These are phyloP conservation scores for Rhododendron henanense DNA, from an alignment of 148 eudicot species.

Conservation along the genomic window DNA sequence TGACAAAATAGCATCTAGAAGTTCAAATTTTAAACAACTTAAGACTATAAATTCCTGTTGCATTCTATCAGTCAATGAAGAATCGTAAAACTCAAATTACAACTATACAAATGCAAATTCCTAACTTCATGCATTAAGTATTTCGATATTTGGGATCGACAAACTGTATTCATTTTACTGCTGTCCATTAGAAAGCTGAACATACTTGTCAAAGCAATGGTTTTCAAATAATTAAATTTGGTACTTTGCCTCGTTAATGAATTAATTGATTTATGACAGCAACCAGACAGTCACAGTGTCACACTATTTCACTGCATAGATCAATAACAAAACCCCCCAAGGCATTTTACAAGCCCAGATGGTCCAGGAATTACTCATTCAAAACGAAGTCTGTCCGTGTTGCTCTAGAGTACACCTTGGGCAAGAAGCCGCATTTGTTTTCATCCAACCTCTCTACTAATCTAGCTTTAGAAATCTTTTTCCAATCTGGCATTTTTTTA, in stretches of 20 bases:
- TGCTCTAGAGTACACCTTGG: neutral
- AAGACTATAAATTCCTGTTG: neutral
- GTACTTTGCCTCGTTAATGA: neutral
- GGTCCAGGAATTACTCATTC: neutral
- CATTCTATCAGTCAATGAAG: neutral
- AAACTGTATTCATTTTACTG: neutral
- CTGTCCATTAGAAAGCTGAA: neutral
- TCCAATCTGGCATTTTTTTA: neutral
- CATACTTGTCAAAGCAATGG: neutral
- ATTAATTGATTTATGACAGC: neutral
- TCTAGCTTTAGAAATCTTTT: neutral
- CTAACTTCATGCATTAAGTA: neutral
- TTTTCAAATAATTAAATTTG: neutral
- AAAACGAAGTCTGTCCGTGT: neutral
- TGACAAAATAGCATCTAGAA: neutral
- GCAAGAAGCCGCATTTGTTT: neutral
- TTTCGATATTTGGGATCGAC: neutral
- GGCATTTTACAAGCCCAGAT: neutral
- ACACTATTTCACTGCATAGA: neutral
- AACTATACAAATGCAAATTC: neutral
- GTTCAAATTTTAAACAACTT: neutral
- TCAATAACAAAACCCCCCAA: neutral
- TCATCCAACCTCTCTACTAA: neutral
- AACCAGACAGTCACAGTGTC: no score
- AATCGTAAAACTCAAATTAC: neutral